phyloP scores from a whole-genome alignment of 2,329 filamentous ascomycete genomes.

The Trichoderma sp. region DNA sequence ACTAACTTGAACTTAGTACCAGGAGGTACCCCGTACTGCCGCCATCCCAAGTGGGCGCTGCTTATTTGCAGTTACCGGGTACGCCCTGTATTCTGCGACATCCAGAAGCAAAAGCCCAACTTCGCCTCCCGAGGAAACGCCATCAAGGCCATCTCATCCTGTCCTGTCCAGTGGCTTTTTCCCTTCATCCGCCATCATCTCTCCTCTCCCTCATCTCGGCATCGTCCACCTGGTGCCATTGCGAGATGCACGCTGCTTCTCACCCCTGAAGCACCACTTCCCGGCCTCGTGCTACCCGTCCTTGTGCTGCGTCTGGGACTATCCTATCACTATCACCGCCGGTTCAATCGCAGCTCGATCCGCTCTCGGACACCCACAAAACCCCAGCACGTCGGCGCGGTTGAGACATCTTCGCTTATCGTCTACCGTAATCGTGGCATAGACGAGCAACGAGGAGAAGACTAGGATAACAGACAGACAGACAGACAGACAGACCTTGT shows the following conservation, averaged over 20 bases:
- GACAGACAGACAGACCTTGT: too few species aligned
- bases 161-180: not conserved
- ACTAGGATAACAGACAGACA: not conserved
- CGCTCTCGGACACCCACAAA: constrained; percentile 2
- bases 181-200: constrained; percentile 1
- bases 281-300: not conserved
- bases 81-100: constrained; percentile 1
- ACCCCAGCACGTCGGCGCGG: not conserved
- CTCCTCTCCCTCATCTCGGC: not conserved
- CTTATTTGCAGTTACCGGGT: not conserved
- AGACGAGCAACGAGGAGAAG: not conserved
- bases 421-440: not conserved
- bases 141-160: constrained; percentile 5
- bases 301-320: not conserved
- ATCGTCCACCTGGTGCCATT: not conserved
- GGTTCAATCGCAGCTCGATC: constrained; percentile 7
- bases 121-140: constrained; percentile 17
- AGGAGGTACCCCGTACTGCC: not conserved
- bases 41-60: not conserved
- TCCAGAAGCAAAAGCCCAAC: not conserved
- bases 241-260: constrained; percentile 12
- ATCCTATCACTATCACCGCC: constrained; percentile 15
- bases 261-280: constrained; percentile 7
- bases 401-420: not conserved
- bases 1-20: not conserved